Evolutionary conservation across 225 moss, liverwort and hornwort genomes (phyloP).

Genomic region (Thuidium tamariscinum): DNA sequence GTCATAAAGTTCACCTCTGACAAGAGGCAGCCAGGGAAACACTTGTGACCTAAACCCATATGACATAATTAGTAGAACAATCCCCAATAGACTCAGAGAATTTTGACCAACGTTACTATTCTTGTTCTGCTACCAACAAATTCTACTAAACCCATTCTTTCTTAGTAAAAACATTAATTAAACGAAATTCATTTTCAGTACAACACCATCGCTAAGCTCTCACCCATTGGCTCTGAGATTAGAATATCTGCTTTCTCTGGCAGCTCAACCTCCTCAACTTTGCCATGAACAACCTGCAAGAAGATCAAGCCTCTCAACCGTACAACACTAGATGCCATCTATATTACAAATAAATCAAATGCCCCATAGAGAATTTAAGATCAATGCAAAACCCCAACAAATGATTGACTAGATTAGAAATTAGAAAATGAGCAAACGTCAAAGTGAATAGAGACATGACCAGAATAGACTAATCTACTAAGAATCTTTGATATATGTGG

Average conservation of each 20-base stretch:
- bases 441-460: neutral
- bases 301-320: constrained; percentile 44
- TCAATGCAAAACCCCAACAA: neutral
- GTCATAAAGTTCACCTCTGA: neutral
- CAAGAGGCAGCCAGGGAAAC: neutral
- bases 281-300: constrained; percentile 66
- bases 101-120: neutral
- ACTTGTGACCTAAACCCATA: too few species aligned
- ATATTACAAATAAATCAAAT: neutral
- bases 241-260: constrained; percentile 68
- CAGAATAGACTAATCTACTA: neutral
- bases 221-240: constrained; percentile 76
- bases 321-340: constrained; percentile 9
- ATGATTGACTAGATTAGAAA: neutral
- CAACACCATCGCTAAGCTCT: constrained; percentile 34
- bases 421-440: neutral
- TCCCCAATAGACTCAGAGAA: neutral
- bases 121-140: neutral
- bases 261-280: constrained; percentile 69
- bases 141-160: neutral
- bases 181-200: neutral
- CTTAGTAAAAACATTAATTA: neutral
- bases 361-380: neutral
- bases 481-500: neutral
- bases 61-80: too few species aligned